Percentiles rank a stretch among this genome's conserved stretches.
These are phyloP conservation scores for Populus davidiana DNA, from an alignment of 345 rosid genomes.

Conservation along the genomic window DNA sequence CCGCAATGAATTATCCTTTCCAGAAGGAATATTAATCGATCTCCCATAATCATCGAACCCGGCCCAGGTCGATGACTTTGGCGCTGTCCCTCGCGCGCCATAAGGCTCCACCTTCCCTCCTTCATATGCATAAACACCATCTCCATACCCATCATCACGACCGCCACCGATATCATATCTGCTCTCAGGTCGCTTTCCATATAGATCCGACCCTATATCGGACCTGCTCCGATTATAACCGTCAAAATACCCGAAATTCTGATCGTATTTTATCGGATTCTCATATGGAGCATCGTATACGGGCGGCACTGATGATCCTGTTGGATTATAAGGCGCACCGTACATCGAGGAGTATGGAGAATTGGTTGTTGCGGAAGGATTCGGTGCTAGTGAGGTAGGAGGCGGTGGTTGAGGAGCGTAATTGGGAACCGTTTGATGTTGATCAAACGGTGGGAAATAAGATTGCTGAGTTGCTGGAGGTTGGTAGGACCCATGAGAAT, in stretches of 20 bases:
- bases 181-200: constrained; percentile 60
- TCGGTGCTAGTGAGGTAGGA: constrained; percentile 20
- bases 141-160: constrained; percentile 61
- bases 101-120: constrained; percentile 89
- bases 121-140: constrained; percentile 79
- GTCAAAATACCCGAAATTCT: constrained; percentile 39
- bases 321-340: constrained; percentile 36
- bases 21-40: constrained; percentile 57
- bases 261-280: constrained; percentile 57
- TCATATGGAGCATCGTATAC: constrained; percentile 45
- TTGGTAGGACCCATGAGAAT: constrained; percentile 58
- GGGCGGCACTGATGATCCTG: constrained; percentile 45
- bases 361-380: constrained; percentile 21
- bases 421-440: constrained; percentile 47
- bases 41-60: constrained; percentile 94
- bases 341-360: constrained; percentile 37
- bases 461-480: constrained; percentile 43
- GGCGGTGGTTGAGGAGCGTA: constrained; percentile 37
- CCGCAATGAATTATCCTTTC: constrained; percentile 43
- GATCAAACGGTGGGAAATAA: constrained; percentile 60
- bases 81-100: constrained; percentile 89
- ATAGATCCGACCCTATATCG: constrained; percentile 55
- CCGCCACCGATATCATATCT: constrained; percentile 30
- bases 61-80: constrained; percentile 68
- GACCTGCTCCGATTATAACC: constrained; percentile 43